Conservation (phyloP, 805 yeast genomes). For the Ogataea thermomethanolica region DNA sequence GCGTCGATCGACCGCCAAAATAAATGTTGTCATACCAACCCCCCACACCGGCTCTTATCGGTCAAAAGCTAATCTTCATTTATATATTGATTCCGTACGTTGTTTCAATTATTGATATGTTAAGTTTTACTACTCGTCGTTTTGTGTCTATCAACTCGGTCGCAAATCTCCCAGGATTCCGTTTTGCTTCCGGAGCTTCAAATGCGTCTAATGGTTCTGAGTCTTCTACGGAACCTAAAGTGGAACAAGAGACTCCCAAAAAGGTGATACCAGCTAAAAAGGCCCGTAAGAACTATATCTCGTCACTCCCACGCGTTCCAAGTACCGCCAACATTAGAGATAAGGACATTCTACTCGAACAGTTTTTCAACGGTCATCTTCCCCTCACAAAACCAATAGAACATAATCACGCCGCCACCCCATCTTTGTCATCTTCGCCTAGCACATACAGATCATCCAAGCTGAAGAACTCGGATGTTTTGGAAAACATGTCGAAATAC, state of each 20-base stretch:
- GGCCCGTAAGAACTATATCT: slow-evolving; percentile 21
- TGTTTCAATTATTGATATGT: neutral
- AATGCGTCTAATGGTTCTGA: slow-evolving; percentile 7
- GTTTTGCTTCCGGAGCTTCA: slow-evolving; percentile 2
- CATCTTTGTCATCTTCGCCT: slow-evolving; percentile 21
- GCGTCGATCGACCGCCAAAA: slow-evolving; percentile 5
- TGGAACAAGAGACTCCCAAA: slow-evolving; percentile 5
- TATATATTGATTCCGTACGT: neutral
- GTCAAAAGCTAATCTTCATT: slow-evolving; percentile 6
- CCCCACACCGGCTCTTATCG: slow-evolving; percentile 13
- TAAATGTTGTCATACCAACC: neutral
- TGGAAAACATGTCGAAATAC: slow-evolving; percentile 28
- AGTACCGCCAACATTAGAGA: slow-evolving; percentile 30
- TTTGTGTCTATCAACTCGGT: too few relatives aligned
- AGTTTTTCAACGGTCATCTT: slow-evolving; percentile 28
- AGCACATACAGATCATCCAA: slow-evolving; percentile 17
- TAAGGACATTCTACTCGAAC: slow-evolving; percentile 27
- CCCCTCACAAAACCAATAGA: slow-evolving; percentile 31
- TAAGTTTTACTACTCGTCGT: slow-evolving; percentile 1
- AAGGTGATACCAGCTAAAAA: slow-evolving; percentile 17
- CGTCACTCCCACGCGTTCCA: slow-evolving; percentile 33
- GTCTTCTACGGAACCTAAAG: slow-evolving; percentile 4
- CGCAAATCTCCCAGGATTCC: too few relatives aligned
- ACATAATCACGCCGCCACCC: slow-evolving; percentile 28
- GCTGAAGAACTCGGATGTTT: slow-evolving; percentile 24